Evolutionary conservation across 108 stramenopile species (phyloP), one percentile per base, ranked within the genome.

Genomic region (Phaeodactylum tricornutum): DNA sequence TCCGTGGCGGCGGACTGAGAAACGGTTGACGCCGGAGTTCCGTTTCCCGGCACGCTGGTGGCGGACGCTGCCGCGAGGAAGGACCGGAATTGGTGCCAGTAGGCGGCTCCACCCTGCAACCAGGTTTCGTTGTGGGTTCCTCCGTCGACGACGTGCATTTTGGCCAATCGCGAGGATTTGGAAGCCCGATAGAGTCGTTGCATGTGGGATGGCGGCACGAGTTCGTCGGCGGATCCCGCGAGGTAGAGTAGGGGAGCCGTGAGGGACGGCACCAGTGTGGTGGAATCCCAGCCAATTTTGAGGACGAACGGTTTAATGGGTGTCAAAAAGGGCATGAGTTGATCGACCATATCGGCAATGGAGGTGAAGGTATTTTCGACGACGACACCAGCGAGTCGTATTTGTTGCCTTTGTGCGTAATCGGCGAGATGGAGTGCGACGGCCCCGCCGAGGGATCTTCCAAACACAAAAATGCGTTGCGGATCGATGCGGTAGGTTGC

Each of bases 71-170:
- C n/a, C n/a, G n/a, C n/a, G n/a, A 84, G 43, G 33, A 84, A 84
- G 0, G 35, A 39, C 20, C 46, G 28, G 26, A 72, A 52, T 4
- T 59, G 66, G 0, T 64, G 59, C 84, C 84, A 92, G 59, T 92
- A 92, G 50, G 61, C 67, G 29, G 42, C 33, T 2, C 95, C 95
- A 9, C 94, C 94, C 30, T 74, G 68, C 43, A 77, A 39, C 88
- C 86, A 95, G 15, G 93, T 92, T 57, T 98, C 95, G 45, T 98
- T 98, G 66, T 98, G 97, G 7, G 79, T 90, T 0, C 97, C 97
- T 23, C 72, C 61, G 25, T 72, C 36, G 5, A 98, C 77, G 0
- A 72, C 43, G 46, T 87, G 84, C 55, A 90, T 52, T 29, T 51
- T 57, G 2, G 61, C 60, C 29, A 54, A 54, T 4, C 32, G 44